Base-by-base conservation (phyloP, 495 filamentous ascomycete species). In the Parachaetomium inaequale region DNA sequence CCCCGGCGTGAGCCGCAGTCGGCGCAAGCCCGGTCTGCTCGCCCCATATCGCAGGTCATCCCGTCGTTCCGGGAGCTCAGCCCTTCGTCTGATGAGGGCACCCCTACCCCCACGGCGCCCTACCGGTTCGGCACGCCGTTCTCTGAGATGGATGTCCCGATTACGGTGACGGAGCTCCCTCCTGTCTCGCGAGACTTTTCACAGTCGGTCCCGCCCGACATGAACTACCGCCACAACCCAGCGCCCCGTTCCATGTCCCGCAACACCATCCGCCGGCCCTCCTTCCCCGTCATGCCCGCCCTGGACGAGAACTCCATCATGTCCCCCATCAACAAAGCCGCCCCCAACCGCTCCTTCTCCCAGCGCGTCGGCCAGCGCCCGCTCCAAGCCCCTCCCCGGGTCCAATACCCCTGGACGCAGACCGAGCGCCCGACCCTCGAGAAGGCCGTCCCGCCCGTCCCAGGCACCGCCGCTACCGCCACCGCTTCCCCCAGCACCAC, bases 161-260 rank as follows among this genome's bases (percentile, higher is more conserved):
- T 96, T 61, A 94, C 90, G 1, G 83, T 89, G 5, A 77, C 92
- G 21, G 85, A 85, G 0, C 61, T 86, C 3, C 88, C 86, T 0
- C 88, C 88, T 3, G 77, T 93, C 47, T 80, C 84, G 7, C 86
- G 94, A 3, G 85, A 89, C 55, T 74, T 75, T 11, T 93, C 91
- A 5, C 90, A 96, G 67, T 96, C 93, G 2, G 94, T 96, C 0
- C 94, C 94, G 23, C 93, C 94, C 6, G 85, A 96, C 73, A 96
- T 98, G 92, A 80, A 80, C 68, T 91, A 85, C 77, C 83, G 87
- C 54, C 70, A 74, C 31, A 73, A 70, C 29, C 70, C 72, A 17
- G 67, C 61, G 17, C 55, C 69, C 25, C 81, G 81, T 19, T 85
- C 77, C 66, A 82, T 70, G 72, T 87, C 74, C 50, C 79, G 74